phyloP scores from a whole-genome alignment of 2,329 filamentous ascomycete species.

The Aspergillus brasiliensis region DNA sequence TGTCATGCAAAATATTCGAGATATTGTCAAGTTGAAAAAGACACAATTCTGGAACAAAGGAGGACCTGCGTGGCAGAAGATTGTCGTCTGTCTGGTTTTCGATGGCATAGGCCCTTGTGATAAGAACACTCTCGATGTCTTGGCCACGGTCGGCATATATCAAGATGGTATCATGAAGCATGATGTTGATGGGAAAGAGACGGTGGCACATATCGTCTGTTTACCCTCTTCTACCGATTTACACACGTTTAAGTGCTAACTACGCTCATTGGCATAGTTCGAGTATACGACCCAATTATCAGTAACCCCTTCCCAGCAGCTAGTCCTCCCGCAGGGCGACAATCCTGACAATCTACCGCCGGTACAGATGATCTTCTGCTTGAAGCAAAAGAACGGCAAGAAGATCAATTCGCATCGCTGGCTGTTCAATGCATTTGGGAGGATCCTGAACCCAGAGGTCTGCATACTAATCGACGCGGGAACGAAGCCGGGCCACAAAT shows the following conservation, averaged over 20 bases:
- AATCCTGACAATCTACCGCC: conserved; percentile 83
- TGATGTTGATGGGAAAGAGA: conserved; percentile 96
- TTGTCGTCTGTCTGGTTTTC: conserved; percentile 94
- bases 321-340: conserved; percentile 88
- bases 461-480: conserved; percentile 95
- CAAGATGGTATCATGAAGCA: conserved; percentile 99
- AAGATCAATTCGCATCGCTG: conserved; percentile 99
- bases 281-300: conserved; percentile 98
- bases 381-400: conserved; percentile 99
- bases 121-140: conserved; percentile 88
- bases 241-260: no score
- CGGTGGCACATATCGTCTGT: conserved; percentile 75
- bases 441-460: conserved; percentile 94
- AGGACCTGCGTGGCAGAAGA: conserved; percentile 98
- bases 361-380: conserved; percentile 98
- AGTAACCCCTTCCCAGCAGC: conserved; percentile 94
- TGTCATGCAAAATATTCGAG: conserved; percentile 98
- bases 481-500: conserved; percentile 92
- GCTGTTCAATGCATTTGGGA: conserved; percentile 97
- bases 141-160: conserved; percentile 93
- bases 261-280: conserved; percentile 51
- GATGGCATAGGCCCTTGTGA: conserved; percentile 98
- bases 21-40: conserved; percentile 98
- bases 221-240: no score
- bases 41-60: conserved; percentile 99